phyloP scores from a whole-genome alignment of 2,329 filamentous ascomycete genomes.

The Colletotrichum sublineola region DNA sequence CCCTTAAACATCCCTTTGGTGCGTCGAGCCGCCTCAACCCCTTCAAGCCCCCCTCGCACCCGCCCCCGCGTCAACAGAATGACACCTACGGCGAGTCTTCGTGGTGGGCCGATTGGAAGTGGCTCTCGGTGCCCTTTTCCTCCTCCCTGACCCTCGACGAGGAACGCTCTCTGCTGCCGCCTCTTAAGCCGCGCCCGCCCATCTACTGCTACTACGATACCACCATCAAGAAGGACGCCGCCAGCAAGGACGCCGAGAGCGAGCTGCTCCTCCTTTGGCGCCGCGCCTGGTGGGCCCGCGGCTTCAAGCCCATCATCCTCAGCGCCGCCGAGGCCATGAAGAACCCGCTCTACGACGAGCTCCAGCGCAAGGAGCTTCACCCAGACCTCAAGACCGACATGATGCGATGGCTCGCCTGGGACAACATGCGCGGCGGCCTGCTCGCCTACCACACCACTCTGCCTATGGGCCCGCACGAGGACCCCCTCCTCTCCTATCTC shows the following conservation, averaged over 20 bases:
- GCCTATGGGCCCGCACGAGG: slow-evolving; percentile 84
- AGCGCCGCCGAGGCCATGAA: slow-evolving; percentile 84
- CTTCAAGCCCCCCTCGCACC: slow-evolving; percentile 78
- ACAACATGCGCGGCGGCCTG: slow-evolving; percentile 87
- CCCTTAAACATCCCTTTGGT: slow-evolving; percentile 58
- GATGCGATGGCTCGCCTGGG: slow-evolving; percentile 92
- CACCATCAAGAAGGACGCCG: slow-evolving; percentile 71
- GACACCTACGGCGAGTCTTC: slow-evolving; percentile 82
- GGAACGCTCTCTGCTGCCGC: slow-evolving; percentile 85
- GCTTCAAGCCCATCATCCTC: slow-evolving; percentile 87
- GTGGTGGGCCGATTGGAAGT: slow-evolving; percentile 92
- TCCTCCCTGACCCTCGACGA: slow-evolving; percentile 84
- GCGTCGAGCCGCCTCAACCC: slow-evolving; percentile 71
- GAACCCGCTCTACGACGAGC: slow-evolving; percentile 81
- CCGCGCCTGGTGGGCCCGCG: slow-evolving; percentile 94
- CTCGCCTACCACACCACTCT: slow-evolving; percentile 84
- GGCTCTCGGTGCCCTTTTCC: slow-evolving; percentile 87
- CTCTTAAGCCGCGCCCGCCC: slow-evolving; percentile 75
- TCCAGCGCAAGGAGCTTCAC: slow-evolving; percentile 74
- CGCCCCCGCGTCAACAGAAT: slow-evolving; percentile 80
- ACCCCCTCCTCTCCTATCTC: slow-evolving; percentile 78
- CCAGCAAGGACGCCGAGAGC: slow-evolving; percentile 79
- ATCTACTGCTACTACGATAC: slow-evolving; percentile 95
- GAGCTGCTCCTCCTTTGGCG: slow-evolving; percentile 88
- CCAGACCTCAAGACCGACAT: slow-evolving; percentile 75